Evolutionary conservation across 495 filamentous ascomycete genomes (phyloP).

Genomic region (Aspergillus sclerotiicarbonarius): DNA sequence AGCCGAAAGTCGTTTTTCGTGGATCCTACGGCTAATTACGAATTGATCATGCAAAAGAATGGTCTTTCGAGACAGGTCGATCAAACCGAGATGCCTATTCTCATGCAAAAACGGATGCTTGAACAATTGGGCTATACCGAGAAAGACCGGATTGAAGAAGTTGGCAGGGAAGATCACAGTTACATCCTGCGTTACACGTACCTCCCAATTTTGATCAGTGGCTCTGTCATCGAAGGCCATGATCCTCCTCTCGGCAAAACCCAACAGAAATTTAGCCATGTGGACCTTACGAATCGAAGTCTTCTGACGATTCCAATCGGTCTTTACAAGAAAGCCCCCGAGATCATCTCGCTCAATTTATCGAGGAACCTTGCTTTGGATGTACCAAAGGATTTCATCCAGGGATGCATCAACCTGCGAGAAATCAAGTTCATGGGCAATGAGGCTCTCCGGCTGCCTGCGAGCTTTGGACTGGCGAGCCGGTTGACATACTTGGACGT

Average conservation of each 20-base stretch:
- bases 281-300: conserved; percentile 88
- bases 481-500: conserved; percentile 86
- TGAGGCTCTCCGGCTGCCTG: conserved; percentile 82
- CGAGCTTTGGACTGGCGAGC: conserved; percentile 77
- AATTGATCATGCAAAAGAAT: conserved; percentile 91
- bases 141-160: conserved; percentile 83
- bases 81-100: conserved; percentile 74
- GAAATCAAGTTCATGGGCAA: conserved; percentile 95
- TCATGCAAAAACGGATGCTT: conserved; percentile 89
- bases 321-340: conserved; percentile 84
- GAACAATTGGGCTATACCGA: conserved; percentile 92
- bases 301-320: conserved; percentile 92
- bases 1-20: conserved; percentile 88
- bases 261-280: conserved; percentile 83
- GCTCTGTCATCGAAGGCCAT: conserved; percentile 61
- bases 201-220: conserved; percentile 79
- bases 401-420: conserved; percentile 82
- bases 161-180: conserved; percentile 97
- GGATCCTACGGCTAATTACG: conserved; percentile 87
- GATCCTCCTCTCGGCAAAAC: conserved; percentile 75
- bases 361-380: conserved; percentile 89
- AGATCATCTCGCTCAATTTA: conserved; percentile 93
- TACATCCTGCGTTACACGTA: conserved; percentile 96
- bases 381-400: conserved; percentile 94
- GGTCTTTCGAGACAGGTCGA: conserved; percentile 81